Conservation (phyloP, 441 rosid species). For the Jatropha multifida region DNA sequence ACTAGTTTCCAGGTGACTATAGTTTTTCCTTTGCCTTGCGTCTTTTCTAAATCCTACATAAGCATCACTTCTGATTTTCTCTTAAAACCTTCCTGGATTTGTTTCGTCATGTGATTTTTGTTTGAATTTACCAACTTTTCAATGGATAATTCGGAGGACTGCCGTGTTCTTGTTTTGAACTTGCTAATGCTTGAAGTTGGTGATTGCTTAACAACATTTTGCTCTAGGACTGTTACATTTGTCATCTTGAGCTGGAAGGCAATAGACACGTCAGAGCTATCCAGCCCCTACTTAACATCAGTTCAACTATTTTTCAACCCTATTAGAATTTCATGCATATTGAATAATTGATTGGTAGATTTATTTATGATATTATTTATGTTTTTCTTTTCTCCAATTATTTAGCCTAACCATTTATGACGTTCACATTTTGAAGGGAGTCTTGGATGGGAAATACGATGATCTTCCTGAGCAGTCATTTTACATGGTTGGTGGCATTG, state of each 20-base stretch:
- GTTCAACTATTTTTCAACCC: neutral
- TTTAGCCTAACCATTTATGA: neutral
- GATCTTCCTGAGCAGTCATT: constrained; percentile 94
- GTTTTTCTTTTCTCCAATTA: neutral
- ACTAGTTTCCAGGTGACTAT: constrained; percentile 79
- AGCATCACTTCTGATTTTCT: neutral
- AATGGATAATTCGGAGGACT: neutral
- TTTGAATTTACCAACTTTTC: neutral
- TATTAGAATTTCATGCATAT: too few relatives aligned
- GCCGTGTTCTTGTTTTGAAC: neutral
- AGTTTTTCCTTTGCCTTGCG: neutral
- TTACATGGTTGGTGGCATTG: constrained; percentile 99
- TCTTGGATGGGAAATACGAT: constrained; percentile 90
- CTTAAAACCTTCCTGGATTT: neutral
- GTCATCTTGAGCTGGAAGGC: neutral
- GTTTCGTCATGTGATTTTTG: neutral
- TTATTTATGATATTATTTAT: neutral
- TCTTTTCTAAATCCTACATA: neutral
- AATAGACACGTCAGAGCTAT: neutral
- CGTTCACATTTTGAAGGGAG: constrained; percentile 45
- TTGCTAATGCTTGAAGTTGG: neutral
- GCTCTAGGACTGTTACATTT: neutral
- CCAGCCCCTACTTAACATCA: neutral
- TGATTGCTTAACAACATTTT: neutral
- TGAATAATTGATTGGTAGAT: too few relatives aligned